Evolutionary conservation across 163 green algal species (phyloP), one percentile per base, ranked within the genome.

Genomic region (Prototheca wickerhamii): DNA sequence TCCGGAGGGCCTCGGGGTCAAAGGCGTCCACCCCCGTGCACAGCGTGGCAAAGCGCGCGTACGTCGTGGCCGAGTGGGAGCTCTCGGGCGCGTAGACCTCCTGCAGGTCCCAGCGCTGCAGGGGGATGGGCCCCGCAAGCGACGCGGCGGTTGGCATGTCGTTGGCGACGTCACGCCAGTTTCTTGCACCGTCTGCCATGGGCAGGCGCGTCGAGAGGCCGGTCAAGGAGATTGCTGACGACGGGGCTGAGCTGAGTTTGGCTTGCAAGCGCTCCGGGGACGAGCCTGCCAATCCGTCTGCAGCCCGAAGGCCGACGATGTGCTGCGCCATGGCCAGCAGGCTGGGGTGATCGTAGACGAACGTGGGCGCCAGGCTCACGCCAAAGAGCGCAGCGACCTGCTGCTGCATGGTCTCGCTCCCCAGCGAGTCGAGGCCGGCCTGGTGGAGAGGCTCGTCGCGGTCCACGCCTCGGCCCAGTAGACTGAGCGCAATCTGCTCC

Each of bases 341-440:
- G 4, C 80, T 86, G 20, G 88, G 88, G 71, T 92, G 89, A 64
- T 95, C 88, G 72, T 93, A 93, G 1, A 82, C 68, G 3, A 89
- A 53, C 4, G 88, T 95, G 21, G 70, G 61, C 1, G 84, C 76
- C 46, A 91, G 75, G 30, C 80, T 67, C 20, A 91, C 52, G 3
- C 71, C 61, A 34, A 87, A 49, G 10, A 15, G 12, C 40, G 12
- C 15, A 15, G 12, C 40, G 12, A 49, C 12, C 40, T 49, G 12
- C 12, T 49, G 10, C 40, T 49, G 40, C 37, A 44, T 44, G 37
- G 15, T 44, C 0, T 44, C 37, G 10, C 26, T 25, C 3, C 76
- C 64, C 18, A 80, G 60, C 5, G 71, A 79, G 67, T 83, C 76
- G 28, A 83, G 65, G 29, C 76, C 76, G 5, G 76, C 76, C n/a